A percentile compares a stretch with the other conserved stretches of the same genome.
phyloP scores from a whole-genome alignment of 805 yeast genomes.

The Spathaspora boniae region DNA sequence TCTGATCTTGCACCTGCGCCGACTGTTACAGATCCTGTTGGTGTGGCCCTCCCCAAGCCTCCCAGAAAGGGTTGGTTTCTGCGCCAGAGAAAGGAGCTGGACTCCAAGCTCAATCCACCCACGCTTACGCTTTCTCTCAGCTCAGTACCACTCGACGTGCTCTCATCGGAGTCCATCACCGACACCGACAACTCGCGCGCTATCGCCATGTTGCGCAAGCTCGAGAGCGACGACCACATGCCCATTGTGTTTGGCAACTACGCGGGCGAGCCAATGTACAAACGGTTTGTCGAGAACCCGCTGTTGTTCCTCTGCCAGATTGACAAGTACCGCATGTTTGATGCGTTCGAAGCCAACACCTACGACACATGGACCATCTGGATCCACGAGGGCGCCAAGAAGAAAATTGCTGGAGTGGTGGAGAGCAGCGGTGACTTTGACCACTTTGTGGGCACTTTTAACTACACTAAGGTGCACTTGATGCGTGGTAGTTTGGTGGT shows the following conservation, averaged over 20 bases:
- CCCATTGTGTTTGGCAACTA: slow-evolving; percentile 6
- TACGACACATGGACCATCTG: slow-evolving; percentile 6
- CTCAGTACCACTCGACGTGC: no score
- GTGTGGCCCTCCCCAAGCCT: no score
- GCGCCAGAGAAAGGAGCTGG: no score
- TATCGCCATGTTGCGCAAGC: no score
- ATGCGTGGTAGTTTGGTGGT: slow-evolving; percentile 6
- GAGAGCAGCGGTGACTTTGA: slow-evolving; percentile 3
- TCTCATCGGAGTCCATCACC: no score
- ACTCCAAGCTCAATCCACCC: no score
- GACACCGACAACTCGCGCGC: no score
- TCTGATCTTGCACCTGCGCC: no score
- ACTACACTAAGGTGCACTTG: neutral
- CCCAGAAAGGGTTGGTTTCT: no score
- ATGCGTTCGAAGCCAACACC: neutral
- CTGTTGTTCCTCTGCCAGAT: neutral
- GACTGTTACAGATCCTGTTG: no score
- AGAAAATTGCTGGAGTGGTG: slow-evolving; percentile 2
- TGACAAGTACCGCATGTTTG: neutral
- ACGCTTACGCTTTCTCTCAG: no score
- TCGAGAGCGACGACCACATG: neutral
- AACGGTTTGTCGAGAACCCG: neutral
- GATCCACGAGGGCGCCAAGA: slow-evolving; percentile 3
- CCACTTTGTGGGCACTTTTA: neutral
- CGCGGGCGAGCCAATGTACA: slow-evolving; percentile 4